Evolutionary conservation across 1,284 basidiomycete species (phyloP), one percentile per base, ranked within the genome.

Genomic region (Naganishia liquefaciens): DNA sequence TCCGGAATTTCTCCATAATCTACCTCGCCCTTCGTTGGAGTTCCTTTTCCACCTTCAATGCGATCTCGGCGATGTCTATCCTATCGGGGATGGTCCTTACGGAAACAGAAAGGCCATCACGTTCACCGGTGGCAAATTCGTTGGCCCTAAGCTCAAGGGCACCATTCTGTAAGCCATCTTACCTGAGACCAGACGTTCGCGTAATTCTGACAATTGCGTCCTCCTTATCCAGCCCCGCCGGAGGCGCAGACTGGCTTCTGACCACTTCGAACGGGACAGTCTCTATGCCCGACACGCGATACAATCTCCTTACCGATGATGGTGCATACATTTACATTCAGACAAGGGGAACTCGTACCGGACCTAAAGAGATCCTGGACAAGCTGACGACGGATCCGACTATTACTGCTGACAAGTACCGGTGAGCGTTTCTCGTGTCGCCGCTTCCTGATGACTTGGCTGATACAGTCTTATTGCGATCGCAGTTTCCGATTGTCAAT

Each of bases 31-130:
- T 3, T 50, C 21, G 1, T 63, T 70, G 33, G 64, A 69, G 39
- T 71, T 73, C 51, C 66, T 73, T 11, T 73, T 73, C 63, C 72
- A 73, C 49, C 66, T 73, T 21, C 69, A 72, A 68, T 70, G 72
- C 66, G 61, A 73, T 51, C 70, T 73, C 62, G 71, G 72, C 44
- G 57, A 54, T 0, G 69, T 71, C 46, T 64, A 63, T 3, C 54
- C 57, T 5, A 69, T 73, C 33, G 72, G 72, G 0, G 62, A 68
- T 6, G 72, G 71, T 3, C 72, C 71, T 7, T 68, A 68, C 51
- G 72, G 71, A 1, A 68, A 70, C 27, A 63, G 72, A 15, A 66
- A 66, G 61, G 71, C 65, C 10, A 69, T 72, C 17, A 71, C 69
- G 10, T 71, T 72, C 58, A 72, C 40, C 42, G 42, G 65, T 46